These are phyloP conservation scores for Annulohypoxylon truncatum DNA, from an alignment of 2,329 filamentous ascomycete genomes.

Conservation along the genomic window DNA sequence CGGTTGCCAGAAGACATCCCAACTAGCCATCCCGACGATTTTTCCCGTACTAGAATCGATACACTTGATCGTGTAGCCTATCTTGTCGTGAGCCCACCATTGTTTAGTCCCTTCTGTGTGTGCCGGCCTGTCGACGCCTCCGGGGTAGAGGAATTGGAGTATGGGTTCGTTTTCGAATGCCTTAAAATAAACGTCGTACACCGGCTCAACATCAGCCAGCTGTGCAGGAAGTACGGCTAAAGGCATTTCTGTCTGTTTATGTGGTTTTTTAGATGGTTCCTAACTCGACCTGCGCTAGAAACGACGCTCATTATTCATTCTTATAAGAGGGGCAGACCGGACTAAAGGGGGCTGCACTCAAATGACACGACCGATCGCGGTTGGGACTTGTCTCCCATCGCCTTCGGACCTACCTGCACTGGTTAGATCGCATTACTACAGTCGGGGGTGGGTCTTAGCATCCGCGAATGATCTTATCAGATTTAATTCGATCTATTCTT, in stretches of 20 bases:
- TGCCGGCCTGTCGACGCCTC: conserved; percentile 30
- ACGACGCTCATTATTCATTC: not conserved
- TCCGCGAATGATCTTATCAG: conserved; percentile 23
- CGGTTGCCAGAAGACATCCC: conserved; percentile 44
- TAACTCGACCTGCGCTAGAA: not conserved
- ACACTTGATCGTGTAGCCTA: conserved; percentile 43
- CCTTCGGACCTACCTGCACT: conserved; percentile 15
- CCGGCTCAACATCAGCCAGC: conserved; percentile 40
- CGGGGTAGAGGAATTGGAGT: conserved; percentile 25
- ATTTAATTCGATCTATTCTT: conserved; percentile 1
- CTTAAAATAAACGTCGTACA: conserved; percentile 45
- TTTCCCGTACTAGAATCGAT: conserved; percentile 42
- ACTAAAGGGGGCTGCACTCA: not conserved
- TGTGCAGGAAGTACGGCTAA: conserved; percentile 42
- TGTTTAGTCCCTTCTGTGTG: conserved; percentile 28
- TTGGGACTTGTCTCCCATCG: conserved; percentile 5
- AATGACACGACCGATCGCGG: conserved; percentile 1
- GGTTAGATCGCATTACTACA: conserved; percentile 29
- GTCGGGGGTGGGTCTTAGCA: conserved; percentile 6
- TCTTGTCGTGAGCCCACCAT: conserved; percentile 33
- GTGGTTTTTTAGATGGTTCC: not conserved
- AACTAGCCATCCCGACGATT: conserved; percentile 45
- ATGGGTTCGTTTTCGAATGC: conserved; percentile 43
- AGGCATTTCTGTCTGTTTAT: conserved; percentile 37
- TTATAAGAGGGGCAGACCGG: conserved; percentile 8